Evolutionary conservation across 176 grass and related monocot genomes (phyloP), one percentile per base, ranked within the genome.

Genomic region (Triticum urartu): DNA sequence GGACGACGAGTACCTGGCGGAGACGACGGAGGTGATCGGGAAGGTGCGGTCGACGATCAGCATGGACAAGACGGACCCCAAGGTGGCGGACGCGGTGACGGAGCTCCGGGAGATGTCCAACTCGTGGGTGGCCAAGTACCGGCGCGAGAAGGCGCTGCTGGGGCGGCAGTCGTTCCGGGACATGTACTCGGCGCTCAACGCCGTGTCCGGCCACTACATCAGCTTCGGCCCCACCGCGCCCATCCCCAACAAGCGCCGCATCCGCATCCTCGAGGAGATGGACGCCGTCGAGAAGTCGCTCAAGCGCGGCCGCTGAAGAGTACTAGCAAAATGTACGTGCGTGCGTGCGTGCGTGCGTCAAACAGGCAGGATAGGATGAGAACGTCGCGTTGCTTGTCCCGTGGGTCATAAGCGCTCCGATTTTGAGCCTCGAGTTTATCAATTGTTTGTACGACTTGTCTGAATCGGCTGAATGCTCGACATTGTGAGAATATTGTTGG

Each of bases 101-200:
- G 92, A 97, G 90, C 88, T 99, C 38, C 89, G 97, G 80, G 94
- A 96, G 62, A 71, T 95, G 14, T 99, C 97, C 73, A 99, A 96
- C 87, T 36, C 83, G 60, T 99, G 97, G 97, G 97, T 99, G 87
- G 90, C 97, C 81, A 99, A 97, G 88, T 99, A 94, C 90, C 82
- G 94, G 36, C 79, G 97, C 30, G 92, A 99, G 92, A 99, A 97
- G 85, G 43, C 61, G 25, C 90, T 97, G 78, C 94, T 99, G 58
- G 97, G 92, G 8, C 79, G 94, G 36, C 26, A 89, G 11, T 99
- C 97, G 35, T 99, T 99, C 90, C 81, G 97, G 72, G 97, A 99
- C 82, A 97, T 97, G 88, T 99, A 99, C 87, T 97, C 97, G 28
- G 97, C 97, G 54, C 87, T 99, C 81, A 99, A 99, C 82, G 97